Conservation (phyloP, 2,329 filamentous ascomycete genomes). For the Graphilbum fragrans region DNA sequence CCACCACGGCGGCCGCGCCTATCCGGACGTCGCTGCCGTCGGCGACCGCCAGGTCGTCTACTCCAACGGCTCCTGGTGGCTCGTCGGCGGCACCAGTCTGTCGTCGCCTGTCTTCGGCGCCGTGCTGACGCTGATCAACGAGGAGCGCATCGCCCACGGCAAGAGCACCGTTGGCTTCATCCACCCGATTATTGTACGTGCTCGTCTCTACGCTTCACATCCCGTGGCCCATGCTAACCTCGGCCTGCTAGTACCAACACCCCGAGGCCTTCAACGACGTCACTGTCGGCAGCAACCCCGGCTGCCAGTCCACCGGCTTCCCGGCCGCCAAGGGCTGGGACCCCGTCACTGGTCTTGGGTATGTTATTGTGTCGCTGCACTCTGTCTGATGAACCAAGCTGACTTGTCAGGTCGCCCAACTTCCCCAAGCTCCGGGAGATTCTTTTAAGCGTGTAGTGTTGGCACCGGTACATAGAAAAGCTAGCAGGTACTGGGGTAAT, state of each 20-base stretch:
- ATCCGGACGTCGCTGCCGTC: slow-evolving; percentile 13
- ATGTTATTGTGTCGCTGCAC: not conserved
- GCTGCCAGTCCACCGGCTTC: slow-evolving; percentile 18
- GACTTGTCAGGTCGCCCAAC: not conserved
- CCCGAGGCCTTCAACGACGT: slow-evolving; percentile 19
- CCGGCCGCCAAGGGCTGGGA: slow-evolving; percentile 16
- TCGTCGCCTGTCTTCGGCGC: slow-evolving; percentile 45
- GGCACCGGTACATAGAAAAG: no score
- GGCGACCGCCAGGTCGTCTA: slow-evolving; percentile 15
- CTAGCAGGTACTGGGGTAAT: no score
- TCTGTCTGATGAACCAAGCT: not conserved
- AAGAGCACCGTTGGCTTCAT: slow-evolving; percentile 24
- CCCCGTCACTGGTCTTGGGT: slow-evolving; percentile 13
- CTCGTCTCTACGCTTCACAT: no score
- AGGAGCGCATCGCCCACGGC: slow-evolving; percentile 37
- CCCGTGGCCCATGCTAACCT: no score
- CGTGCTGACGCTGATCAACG: slow-evolving; percentile 49
- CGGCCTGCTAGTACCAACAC: slow-evolving; percentile 14
- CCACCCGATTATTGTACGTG: slow-evolving; percentile 14
- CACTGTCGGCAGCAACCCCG: slow-evolving; percentile 17
- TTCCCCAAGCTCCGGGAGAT: not conserved
- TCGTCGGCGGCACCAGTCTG: slow-evolving; percentile 34
- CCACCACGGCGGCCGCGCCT: slow-evolving; percentile 12
- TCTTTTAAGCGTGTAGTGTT: not conserved
- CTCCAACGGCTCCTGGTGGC: slow-evolving; percentile 16